Base-by-base conservation (phyloP, 2,329 filamentous ascomycete genomes). In the Cryphonectria carpinicola region DNA sequence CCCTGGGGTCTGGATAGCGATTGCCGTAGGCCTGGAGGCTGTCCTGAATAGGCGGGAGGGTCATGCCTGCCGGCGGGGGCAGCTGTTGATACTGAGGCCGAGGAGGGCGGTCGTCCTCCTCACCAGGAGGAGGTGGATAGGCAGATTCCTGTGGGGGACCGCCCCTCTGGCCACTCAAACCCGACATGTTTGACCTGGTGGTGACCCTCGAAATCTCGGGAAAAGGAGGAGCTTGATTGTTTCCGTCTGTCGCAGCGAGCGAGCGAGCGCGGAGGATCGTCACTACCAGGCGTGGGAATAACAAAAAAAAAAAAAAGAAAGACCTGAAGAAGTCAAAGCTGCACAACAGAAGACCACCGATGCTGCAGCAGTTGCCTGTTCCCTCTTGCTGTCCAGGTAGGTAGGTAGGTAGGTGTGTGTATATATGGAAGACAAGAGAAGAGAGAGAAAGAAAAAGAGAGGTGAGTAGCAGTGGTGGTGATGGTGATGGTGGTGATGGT, bases 21-120 rank as follows among this genome's bases (percentile, higher is more conserved):
- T 77, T 67, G 77, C 72, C 69, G 70, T 78, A 77, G 70, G 79
- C 74, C 46, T 78, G 75, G 66, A 82, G 79, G 63, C 82, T 78
- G 75, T 86, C 85, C 68, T 86, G 81, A 67, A 87, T 87, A 25
- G 85, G 83, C 1, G 86, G 85, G 46, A 86, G 78, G 71, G 82
- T 85, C 71, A 85, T 81, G 70, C 81, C 77, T 67, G 83, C 82
- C 82, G 85, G 85, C 71, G 76, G 76, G 72, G 76, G 67, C 68
- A 74, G 77, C 73, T 75, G 79, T 63, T 71, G 77, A 72, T 74
- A 75, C 49, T 72, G 46, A 14, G 56, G 71, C 76, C 79, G 80
- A 61, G 79, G 78, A 62, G 79, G 78, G 63, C 79, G 76, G 72
- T 81, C 80, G 73, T 85, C 83, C 69, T 81, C 82, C 70, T 82